Evolutionary conservation across 139 green algal genomes (phyloP).

Genomic region (Tetraselmis chui): DNA sequence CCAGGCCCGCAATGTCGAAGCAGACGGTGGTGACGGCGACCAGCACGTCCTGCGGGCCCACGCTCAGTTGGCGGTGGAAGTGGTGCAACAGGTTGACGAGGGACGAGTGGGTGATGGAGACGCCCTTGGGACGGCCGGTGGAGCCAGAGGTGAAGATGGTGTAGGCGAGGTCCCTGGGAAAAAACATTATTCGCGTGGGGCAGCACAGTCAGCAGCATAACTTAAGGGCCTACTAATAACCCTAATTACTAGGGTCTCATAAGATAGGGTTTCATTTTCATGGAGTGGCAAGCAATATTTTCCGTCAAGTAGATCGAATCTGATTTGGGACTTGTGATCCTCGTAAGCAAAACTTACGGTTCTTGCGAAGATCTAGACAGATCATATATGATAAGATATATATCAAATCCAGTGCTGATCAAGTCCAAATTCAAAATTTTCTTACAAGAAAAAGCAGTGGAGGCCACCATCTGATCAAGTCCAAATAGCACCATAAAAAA

Average conservation of each 20-base stretch:
- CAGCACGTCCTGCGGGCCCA: neutral
- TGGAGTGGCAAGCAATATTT: neutral
- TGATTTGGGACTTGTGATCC: neutral
- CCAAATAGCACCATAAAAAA: too few relatives aligned
- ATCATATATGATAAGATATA: too few relatives aligned
- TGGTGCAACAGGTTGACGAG: constrained; percentile 29
- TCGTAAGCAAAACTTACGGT: neutral
- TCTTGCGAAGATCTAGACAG: too few relatives aligned
- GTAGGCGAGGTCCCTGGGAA: constrained; percentile 29
- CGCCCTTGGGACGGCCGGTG: constrained; percentile 54
- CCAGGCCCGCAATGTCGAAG: constrained; percentile 20
- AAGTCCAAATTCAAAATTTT: too few relatives aligned
- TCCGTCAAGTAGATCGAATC: neutral
- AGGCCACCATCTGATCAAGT: too few relatives aligned
- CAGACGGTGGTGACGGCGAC: constrained; percentile 20
- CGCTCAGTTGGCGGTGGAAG: constrained; percentile 4
- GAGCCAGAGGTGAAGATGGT: constrained; percentile 61
- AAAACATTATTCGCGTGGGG: too few relatives aligned
- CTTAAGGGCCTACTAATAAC: too few relatives aligned
- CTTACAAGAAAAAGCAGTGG: too few relatives aligned
- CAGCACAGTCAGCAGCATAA: too few relatives aligned
- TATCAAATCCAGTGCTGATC: too few relatives aligned
- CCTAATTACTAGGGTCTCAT: too few relatives aligned
- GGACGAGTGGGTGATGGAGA: constrained; percentile 26
- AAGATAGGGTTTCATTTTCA: neutral